These are phyloP conservation scores for Tillandsia leiboldiana DNA, from an alignment of 176 grass and related monocot genomes.

Conservation along the genomic window DNA sequence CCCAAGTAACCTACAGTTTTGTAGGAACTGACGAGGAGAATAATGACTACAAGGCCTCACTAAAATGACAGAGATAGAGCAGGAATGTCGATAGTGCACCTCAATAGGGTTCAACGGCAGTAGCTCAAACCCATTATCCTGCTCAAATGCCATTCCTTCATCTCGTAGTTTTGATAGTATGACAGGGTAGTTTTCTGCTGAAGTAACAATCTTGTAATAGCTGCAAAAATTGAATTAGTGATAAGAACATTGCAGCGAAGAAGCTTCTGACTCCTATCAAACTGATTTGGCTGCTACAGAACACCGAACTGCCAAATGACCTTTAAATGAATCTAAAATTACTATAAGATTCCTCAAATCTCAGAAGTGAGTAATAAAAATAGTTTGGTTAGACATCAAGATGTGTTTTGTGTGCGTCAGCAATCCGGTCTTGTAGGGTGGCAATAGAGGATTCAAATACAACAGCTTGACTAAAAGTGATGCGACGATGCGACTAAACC, in stretches of 20 bases:
- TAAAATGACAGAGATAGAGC: slow-evolving; percentile 9
- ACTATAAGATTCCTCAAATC: neutral
- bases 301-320: slow-evolving; percentile 21
- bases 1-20: no score
- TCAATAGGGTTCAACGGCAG: slow-evolving; percentile 69
- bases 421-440: neutral
- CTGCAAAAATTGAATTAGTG: slow-evolving; percentile 32
- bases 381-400: neutral
- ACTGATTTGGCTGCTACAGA: slow-evolving; percentile 6
- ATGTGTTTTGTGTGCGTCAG: neutral
- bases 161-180: slow-evolving; percentile 77
- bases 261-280: slow-evolving; percentile 3
- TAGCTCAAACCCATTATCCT: slow-evolving; percentile 78
- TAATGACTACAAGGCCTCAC: neutral
- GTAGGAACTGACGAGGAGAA: neutral
- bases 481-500: no score
- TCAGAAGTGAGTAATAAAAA: neutral
- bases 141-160: slow-evolving; percentile 75
- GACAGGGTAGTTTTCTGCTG: slow-evolving; percentile 66
- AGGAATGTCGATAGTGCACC: slow-evolving; percentile 32
- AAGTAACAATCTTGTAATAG: slow-evolving; percentile 91
- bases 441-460: neutral
- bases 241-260: neutral
- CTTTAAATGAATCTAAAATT: slow-evolving; percentile 3
- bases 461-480: no score